Base-by-base conservation (phyloP, 1,284 basidiomycete species). In the Leccinum griseonigrum region DNA sequence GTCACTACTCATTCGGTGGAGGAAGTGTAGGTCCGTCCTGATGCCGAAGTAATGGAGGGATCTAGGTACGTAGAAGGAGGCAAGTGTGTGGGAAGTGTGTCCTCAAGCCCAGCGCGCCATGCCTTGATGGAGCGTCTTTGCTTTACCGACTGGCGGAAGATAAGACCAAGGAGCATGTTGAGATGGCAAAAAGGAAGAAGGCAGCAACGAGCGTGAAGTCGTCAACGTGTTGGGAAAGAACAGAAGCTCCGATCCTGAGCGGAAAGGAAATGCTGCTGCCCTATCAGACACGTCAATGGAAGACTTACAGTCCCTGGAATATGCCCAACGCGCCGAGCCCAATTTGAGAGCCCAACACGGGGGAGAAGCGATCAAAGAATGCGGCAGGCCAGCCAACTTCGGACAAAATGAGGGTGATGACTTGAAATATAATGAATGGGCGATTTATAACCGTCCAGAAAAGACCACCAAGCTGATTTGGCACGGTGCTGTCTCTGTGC, bases 401-500 rank as follows among this genome's bases (percentile, higher is more conserved):
- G 56, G 93, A 90, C 61, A 94, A 75, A 63, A 94, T 77, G 65
- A 96, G 85, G 58, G 93, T 81, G 68, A 94, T 74, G 66, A 87
- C 84, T 77, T 94, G 89, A 75, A 90, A 87, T 63, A 95, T 83
- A 75, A 95, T 92, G 74, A 95, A 83, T 54, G 95, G 80, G 64
- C 90, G 83, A 73, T 92, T 91, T 61, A 95, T 78, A 60, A 95
- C 86, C 14, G 92, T 90, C 90, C 92, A 95, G 78, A 96, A 95
- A 32, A 86, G 83, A 52, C 94, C 94, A 10, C 91, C 93, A 28
- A 91, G 81, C 72, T 96, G 94, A 72, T 93, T 91, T n/a, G 94
- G 94, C 18, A 95, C 91, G 1, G 91, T 91, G 74, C 89, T 91
- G 63, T 83, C 81, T 66, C 89, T 92, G 67, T 32, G 60, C 57